phyloP scores from a whole-genome alignment of 164 flowering plant species.

The Houttuynia cordata region DNA sequence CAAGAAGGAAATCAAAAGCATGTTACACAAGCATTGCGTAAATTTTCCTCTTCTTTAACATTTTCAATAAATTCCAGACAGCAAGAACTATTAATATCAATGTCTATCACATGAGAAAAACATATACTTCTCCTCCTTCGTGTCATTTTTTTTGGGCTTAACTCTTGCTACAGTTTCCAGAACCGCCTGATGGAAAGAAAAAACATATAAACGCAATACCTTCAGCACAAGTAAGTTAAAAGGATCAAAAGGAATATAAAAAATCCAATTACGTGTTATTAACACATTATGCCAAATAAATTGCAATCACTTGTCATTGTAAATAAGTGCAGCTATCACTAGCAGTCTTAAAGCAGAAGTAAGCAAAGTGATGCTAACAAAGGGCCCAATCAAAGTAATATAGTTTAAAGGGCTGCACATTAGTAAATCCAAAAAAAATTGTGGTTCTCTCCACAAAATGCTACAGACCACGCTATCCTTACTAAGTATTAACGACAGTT shows the following conservation, averaged over 20 bases:
- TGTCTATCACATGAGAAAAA: slow-evolving; percentile 7
- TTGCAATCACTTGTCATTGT: too few relatives aligned
- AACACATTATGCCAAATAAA: not conserved
- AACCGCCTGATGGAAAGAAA: slow-evolving; percentile 55
- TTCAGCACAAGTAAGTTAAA: not conserved
- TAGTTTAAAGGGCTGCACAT: too few relatives aligned
- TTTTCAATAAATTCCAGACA: not conserved
- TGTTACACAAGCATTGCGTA: not conserved
- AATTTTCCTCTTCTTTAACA: not conserved
- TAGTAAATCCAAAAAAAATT: too few relatives aligned
- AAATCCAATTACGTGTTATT: not conserved
- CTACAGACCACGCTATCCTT: too few relatives aligned
- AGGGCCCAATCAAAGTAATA: too few relatives aligned
- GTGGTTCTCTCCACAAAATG: too few relatives aligned
- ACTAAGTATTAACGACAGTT: too few relatives aligned
- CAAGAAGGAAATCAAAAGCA: slow-evolving; percentile 6
- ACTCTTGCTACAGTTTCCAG: slow-evolving; percentile 96
- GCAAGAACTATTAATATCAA: not conserved
- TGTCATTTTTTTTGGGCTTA: slow-evolving; percentile 84
- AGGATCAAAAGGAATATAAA: not conserved
- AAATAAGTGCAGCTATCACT: too few relatives aligned
- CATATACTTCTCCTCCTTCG: slow-evolving; percentile 77
- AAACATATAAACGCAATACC: slow-evolving; percentile 2
- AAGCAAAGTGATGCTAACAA: too few relatives aligned
- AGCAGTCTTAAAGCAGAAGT: too few relatives aligned